Conservation (phyloP, 148 eudicot species). For the Pouteria glomerata region DNA sequence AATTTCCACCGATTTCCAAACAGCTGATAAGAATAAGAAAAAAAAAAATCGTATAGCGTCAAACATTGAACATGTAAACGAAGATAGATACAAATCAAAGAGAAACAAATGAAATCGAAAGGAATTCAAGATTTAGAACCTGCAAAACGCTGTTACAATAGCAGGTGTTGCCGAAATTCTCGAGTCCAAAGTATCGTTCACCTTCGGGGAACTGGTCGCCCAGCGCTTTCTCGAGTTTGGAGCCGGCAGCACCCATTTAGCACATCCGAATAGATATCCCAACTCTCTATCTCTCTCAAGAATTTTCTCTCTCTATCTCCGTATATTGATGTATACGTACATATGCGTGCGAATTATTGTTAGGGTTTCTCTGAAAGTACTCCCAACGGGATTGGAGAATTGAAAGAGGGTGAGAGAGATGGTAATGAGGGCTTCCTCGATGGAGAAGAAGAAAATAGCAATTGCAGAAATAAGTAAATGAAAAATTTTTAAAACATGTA, state of each 20-base stretch:
- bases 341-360: not conserved
- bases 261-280: slow-evolving; percentile 11
- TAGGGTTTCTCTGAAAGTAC: not conserved
- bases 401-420: not conserved
- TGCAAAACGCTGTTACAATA: slow-evolving; percentile 85
- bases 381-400: not conserved
- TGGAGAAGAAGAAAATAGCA: not conserved
- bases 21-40: no score
- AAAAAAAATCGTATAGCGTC: not conserved
- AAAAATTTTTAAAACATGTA: no score
- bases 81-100: not conserved
- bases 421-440: not conserved
- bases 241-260: slow-evolving; percentile 73
- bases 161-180: slow-evolving; percentile 83
- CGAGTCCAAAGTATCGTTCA: slow-evolving; percentile 79
- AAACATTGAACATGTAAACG: not conserved
- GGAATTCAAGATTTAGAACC: slow-evolving; percentile 23
- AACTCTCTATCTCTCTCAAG: not conserved
- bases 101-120: not conserved
- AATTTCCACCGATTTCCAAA: not conserved
- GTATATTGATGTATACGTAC: not conserved
- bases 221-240: slow-evolving; percentile 82
- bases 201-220: slow-evolving; percentile 92
- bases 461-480: not conserved
- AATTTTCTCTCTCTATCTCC: not conserved